Percentiles rank a stretch among this genome's conserved stretches.
Conservation (phyloP, 345 rosid genomes). For the Citrus trifoliata region DNA sequence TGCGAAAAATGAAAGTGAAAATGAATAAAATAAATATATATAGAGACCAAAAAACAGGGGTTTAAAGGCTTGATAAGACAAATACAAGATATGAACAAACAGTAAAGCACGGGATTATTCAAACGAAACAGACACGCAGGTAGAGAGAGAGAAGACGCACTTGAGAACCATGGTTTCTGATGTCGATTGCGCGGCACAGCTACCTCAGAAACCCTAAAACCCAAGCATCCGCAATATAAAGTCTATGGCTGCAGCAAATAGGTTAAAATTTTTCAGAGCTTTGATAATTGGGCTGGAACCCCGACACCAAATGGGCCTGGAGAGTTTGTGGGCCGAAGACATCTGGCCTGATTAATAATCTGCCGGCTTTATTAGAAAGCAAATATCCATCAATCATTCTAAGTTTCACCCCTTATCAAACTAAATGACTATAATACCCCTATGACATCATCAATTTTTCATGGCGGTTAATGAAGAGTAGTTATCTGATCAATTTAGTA, state of each 20-base stretch:
- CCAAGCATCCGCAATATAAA: background rate
- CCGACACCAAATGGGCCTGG: background rate
- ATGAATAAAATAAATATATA: background rate
- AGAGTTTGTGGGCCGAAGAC: background rate
- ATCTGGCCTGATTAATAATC: background rate
- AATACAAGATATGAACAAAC: background rate
- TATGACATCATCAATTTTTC: too few relatives aligned
- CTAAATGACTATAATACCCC: too few relatives aligned
- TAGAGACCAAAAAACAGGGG: background rate
- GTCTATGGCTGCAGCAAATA: background rate
- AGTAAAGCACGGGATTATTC: background rate
- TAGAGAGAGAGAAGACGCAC: conserved; percentile 12
- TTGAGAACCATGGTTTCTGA: conserved; percentile 46
- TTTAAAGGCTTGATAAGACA: background rate
- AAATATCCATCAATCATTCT: too few relatives aligned
- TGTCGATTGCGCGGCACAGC: conserved; percentile 1
- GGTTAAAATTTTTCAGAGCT: background rate
- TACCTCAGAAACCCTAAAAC: conserved; percentile 18
- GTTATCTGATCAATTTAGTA: too few relatives aligned
- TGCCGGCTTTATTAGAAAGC: background rate
- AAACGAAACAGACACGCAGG: background rate
- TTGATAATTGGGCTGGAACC: background rate
- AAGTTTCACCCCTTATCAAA: too few relatives aligned
- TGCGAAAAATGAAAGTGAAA: background rate
- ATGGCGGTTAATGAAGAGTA: too few relatives aligned